Percentiles rank a stretch among this genome's conserved stretches.
Evolutionary conservation across 257 asterid species (phyloP).

Genomic region (Schizonepeta tenuifolia): DNA sequence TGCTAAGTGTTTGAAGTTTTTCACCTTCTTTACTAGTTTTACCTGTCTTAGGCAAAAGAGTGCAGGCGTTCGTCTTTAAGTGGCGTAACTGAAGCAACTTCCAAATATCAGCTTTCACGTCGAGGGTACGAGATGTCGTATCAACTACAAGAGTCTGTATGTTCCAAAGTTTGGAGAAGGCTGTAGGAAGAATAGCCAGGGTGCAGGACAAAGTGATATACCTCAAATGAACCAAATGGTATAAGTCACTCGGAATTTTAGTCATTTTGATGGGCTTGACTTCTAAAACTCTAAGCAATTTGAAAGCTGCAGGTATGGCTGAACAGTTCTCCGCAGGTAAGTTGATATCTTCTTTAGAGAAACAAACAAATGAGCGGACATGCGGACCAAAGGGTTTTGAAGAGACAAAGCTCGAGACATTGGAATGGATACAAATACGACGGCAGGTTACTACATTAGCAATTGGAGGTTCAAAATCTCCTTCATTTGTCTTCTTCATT

Average conservation of each 20-base stretch:
- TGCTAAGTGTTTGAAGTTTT: conserved; percentile 36
- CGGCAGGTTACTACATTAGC: not conserved
- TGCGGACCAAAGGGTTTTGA: not conserved
- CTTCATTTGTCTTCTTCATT: conserved; percentile 36
- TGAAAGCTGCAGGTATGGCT: conserved; percentile 40
- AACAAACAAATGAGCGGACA: conserved; percentile 21
- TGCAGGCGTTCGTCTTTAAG: conserved; percentile 36
- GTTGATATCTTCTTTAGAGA: conserved; percentile 2
- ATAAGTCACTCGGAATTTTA: conserved; percentile 30
- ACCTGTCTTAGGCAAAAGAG: conserved; percentile 28
- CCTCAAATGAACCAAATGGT: conserved; percentile 39
- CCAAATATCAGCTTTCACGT: conserved; percentile 32
- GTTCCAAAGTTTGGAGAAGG: conserved; percentile 33
- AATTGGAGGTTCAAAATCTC: conserved; percentile 13
- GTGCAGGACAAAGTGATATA: conserved; percentile 28
- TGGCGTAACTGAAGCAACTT: conserved; percentile 40
- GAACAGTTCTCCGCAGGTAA: conserved; percentile 30
- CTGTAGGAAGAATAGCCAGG: conserved; percentile 30
- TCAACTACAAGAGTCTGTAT: conserved; percentile 37
- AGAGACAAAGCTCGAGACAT: not conserved
- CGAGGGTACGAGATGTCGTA: conserved; percentile 17
- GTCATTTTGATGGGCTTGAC: conserved; percentile 34
- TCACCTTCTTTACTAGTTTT: not conserved
- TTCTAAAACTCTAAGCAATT: conserved; percentile 52
- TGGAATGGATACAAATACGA: conserved; percentile 21